Base-by-base conservation (phyloP, 176 grass and related monocot species). In the Eragrostis curvula region DNA sequence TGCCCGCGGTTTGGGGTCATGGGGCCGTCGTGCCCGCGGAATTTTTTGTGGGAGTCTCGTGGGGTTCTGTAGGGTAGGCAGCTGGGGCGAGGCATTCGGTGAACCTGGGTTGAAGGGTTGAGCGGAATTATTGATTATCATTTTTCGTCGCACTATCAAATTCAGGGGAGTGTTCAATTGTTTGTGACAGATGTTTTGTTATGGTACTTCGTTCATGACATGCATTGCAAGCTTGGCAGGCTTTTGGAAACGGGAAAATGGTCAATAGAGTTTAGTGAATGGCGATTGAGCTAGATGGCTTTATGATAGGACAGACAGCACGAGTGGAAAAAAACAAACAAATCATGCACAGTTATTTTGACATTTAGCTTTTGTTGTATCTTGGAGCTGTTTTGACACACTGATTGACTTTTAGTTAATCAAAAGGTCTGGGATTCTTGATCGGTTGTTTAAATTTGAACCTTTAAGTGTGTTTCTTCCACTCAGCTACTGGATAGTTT, bases 101-200 rank as follows among this genome's bases (percentile, higher is more conserved):
- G 52, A 77, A 83, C 1, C 10, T 57, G 39, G 64, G 15, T 44
- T 8, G 10, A 11, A 3, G 17, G 43, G 21, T 79, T 28, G 9
- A 66, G 23, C 28, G 53, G 64, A 77, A 18, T 45, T 48, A 20
- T 32, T 30, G 61, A 74, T 80, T 28, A 69, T 88, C 73, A 27
- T 18, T 61, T 50, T 18, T 32, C 16, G 20, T 66, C 18, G 20
- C 21, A 25, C 57, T 74, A 27, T 56, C 18, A 71, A 66, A 66
- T 32, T 78, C 66, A 46, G 12, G 68, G 47, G 55, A 70, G 18
- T n/a, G 6, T 49, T 56, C 65, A 25, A 9, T 23, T 50, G 46
- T 20, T 71, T 1, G 21, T 79, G 21, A 24, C 32, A 1, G 0
- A 61, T 61, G 15, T 68, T 18, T 52, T 32, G 46, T 23, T 66